Evolutionary conservation across 2,329 filamentous ascomycete species (phyloP).

Genomic region (Neocucurbitaria cava): DNA sequence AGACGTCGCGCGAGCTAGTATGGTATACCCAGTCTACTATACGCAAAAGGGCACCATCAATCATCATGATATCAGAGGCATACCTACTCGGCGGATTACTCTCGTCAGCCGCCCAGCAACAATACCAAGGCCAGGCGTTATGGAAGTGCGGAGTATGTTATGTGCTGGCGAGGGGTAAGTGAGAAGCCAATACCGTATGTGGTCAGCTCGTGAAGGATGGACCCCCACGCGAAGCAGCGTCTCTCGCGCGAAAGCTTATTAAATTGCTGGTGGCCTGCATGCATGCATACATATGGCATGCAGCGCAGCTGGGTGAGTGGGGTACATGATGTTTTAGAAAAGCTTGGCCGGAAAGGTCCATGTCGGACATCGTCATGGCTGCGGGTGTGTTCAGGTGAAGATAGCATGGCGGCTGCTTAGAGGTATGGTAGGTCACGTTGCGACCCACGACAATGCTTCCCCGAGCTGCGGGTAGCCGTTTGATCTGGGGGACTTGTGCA

Average conservation of each 20-base stretch:
- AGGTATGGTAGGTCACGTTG: neutral
- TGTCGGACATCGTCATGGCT: neutral
- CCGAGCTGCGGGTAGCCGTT: conserved; percentile 19
- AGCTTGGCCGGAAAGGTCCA: conserved; percentile 15
- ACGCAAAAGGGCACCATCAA: too few relatives aligned
- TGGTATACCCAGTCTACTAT: too few relatives aligned
- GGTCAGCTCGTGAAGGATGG: conserved; percentile 6
- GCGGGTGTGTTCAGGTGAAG: neutral
- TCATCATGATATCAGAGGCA: conserved; percentile 1
- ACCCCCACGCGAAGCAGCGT: conserved; percentile 22
- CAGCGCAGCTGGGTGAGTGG: too few relatives aligned
- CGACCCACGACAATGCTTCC: conserved; percentile 7
- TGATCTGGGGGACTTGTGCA: conserved; percentile 20
- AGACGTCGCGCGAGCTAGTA: conserved; percentile 3
- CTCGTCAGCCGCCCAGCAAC: conserved; percentile 7
- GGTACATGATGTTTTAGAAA: conserved; percentile 20
- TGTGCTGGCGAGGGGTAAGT: conserved; percentile 38
- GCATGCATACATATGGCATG: too few relatives aligned
- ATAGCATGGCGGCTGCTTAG: neutral
- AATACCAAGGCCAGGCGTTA: conserved; percentile 6
- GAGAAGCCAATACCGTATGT: neutral
- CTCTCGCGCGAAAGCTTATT: conserved; percentile 31
- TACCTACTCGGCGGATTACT: neutral
- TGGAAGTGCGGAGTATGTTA: conserved; percentile 22
- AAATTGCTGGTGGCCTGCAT: conserved; percentile 21